Evolutionary conservation across 306 rosid genomes (phyloP), one percentile per base, ranked within the genome.

Genomic region (Vigna angularis): DNA sequence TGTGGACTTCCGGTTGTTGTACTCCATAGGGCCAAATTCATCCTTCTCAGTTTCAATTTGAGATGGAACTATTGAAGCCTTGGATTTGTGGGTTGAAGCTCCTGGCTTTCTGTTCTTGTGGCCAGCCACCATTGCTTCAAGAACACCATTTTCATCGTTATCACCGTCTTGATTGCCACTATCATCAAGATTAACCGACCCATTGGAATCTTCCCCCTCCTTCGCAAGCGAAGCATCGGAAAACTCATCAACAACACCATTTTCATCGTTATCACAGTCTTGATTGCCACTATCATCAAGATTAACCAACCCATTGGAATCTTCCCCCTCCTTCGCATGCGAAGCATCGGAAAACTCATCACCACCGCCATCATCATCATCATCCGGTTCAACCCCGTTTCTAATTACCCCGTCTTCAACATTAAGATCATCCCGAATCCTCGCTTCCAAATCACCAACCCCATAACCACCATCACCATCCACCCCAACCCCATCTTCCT

Each of bases 41-140:
- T 81, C 78, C 10, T 49, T 61, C 81, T 88, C 93, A 66, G 76
- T 79, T 67, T 87, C 91, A 70, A 66, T 77, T 48, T 48, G 79
- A 66, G 82, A 50, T 42, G 72, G 34, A 12, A 56, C 49, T 66
- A 50, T 56, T 2, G 89, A 47, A 34, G 63, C 88, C 74, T 70
- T 55, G 58, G 59, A 66, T 61, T 84, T 88, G 28, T 40, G 77
- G 11, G 18, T 55, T 17, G 75, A 72, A 76, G 87, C 58, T 64
- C 47, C 70, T 6, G 82, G 75, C 81, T 86, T 87, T 80, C 84
- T 87, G 77, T 68, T 87, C 81, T 70, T 90, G 20, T 47, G 85
- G 69, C 92, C 93, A 0, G 89, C 86, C 74, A 90, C 18, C 97
- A 90, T 88, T 34, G 93, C 97, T 85, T 88, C 89, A 52, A 95